A percentile compares a stretch with the other conserved stretches of the same genome.
phyloP scores from a whole-genome alignment of 805 yeast genomes.

The Lachancea meyersii region DNA sequence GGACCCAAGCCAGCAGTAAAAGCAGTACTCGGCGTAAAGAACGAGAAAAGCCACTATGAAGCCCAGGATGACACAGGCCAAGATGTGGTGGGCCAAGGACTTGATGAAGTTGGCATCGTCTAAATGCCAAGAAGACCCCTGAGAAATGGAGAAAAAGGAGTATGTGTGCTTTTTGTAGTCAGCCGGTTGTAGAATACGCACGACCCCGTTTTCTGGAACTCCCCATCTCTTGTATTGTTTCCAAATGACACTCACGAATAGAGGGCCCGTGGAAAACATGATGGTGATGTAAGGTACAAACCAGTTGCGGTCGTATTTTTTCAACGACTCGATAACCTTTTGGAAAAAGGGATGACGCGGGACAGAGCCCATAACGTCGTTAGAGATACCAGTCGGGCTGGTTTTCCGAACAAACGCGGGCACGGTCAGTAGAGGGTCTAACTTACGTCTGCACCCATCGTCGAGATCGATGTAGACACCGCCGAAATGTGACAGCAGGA shows the following conservation, averaged over 20 bases:
- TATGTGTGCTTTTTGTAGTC: conserved; percentile 59
- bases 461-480: conserved; percentile 89
- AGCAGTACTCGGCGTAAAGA: conserved; percentile 42
- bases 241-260: conserved; percentile 81
- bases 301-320: conserved; percentile 66
- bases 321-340: conserved; percentile 58
- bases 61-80: conserved; percentile 65
- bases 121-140: conserved; percentile 90
- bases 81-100: conserved; percentile 66
- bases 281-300: conserved; percentile 82
- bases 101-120: conserved; percentile 80
- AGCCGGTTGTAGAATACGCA: conserved; percentile 63
- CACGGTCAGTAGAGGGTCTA: conserved; percentile 74
- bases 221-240: conserved; percentile 81
- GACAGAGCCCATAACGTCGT: conserved; percentile 87
- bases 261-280: conserved; percentile 90
- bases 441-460: conserved; percentile 72
- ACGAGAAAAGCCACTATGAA: conserved; percentile 48
- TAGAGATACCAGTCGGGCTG: conserved; percentile 83
- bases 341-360: conserved; percentile 82
- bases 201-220: conserved; percentile 56
- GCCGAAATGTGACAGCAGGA: conserved; percentile 75
- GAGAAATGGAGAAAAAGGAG: conserved; percentile 66
- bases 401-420: conserved; percentile 88
- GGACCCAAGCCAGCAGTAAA: conserved; percentile 38